Conservation (phyloP, 306 rosid genomes). For the Sicyos baderoa region DNA sequence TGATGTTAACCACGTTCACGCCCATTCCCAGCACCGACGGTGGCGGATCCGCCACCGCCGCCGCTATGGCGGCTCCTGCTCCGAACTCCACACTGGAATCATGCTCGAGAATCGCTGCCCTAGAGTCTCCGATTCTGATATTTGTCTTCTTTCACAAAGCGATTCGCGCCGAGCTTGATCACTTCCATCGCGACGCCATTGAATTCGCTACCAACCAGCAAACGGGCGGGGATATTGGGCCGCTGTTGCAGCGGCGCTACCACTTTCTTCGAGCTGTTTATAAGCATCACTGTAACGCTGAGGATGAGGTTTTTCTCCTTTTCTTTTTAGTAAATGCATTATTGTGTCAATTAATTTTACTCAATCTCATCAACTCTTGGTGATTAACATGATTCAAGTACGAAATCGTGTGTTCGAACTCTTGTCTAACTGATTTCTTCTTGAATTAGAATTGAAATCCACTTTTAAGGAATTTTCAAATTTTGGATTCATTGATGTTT, state of each 20-base stretch:
- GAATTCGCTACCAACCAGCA: constrained; percentile 70
- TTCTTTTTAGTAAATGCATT: not conserved
- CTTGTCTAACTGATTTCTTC: no score
- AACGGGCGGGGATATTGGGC: constrained; percentile 40
- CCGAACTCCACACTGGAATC: constrained; percentile 32
- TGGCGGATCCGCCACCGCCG: constrained; percentile 48
- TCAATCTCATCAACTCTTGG: no score
- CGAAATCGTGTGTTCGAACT: no score
- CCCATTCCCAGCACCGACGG: constrained; percentile 27
- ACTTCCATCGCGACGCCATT: constrained; percentile 60
- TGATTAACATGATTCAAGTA: no score
- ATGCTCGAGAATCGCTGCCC: constrained; percentile 33
- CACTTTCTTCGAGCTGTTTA: constrained; percentile 76
- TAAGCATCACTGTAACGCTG: constrained; percentile 88
- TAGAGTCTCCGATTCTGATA: constrained; percentile 73
- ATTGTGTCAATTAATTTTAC: no score
- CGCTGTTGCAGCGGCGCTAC: constrained; percentile 59
- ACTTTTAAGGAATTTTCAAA: no score
- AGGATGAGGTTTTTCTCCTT: constrained; percentile 63
- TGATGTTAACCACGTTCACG: not conserved
- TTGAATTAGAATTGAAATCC: no score
- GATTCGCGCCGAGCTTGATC: constrained; percentile 79
- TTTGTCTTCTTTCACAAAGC: constrained; percentile 82
- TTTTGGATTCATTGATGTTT: no score
- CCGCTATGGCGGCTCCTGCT: constrained; percentile 46